Percentiles rank a stretch among this genome's conserved stretches.
These are phyloP conservation scores for Carex cristatella DNA, from an alignment of 176 grass and related monocot species.

Conservation along the genomic window DNA sequence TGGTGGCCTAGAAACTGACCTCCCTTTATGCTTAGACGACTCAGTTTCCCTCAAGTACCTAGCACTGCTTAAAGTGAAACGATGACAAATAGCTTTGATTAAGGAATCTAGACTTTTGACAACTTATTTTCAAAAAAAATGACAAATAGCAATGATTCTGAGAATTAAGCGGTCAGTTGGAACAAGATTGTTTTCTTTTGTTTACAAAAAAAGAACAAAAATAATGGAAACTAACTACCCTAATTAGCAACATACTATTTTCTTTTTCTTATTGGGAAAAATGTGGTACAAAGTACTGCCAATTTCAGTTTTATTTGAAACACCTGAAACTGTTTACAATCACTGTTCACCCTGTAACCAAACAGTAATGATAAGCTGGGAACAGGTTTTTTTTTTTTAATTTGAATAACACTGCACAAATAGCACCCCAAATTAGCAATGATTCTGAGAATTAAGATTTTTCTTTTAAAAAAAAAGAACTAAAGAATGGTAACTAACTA, in stretches of 20 bases:
- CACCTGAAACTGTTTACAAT: background rate
- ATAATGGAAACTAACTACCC: background rate
- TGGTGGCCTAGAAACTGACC: slow-evolving; percentile 65
- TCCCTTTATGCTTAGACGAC: slow-evolving; percentile 54
- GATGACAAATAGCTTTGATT: background rate
- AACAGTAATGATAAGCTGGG: background rate
- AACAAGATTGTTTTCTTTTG: background rate
- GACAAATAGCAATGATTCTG: background rate
- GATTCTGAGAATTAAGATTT: no score
- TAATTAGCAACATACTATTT: background rate
- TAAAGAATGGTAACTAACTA: background rate
- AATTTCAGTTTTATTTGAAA: background rate
- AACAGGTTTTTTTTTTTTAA: no score
- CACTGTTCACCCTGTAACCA: background rate
- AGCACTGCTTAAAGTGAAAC: slow-evolving; percentile 5
- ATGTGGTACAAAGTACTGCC: background rate
- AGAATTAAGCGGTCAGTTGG: background rate
- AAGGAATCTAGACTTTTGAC: background rate
- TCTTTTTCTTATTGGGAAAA: background rate
- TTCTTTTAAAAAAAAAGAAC: background rate
- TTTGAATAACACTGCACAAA: no score
- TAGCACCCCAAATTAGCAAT: no score
- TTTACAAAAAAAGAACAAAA: background rate
- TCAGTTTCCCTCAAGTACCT: slow-evolving; percentile 70
- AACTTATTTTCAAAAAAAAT: background rate